phyloP scores from a whole-genome alignment of 2,329 filamentous ascomycete species.

The Colletotrichum viniferum region DNA sequence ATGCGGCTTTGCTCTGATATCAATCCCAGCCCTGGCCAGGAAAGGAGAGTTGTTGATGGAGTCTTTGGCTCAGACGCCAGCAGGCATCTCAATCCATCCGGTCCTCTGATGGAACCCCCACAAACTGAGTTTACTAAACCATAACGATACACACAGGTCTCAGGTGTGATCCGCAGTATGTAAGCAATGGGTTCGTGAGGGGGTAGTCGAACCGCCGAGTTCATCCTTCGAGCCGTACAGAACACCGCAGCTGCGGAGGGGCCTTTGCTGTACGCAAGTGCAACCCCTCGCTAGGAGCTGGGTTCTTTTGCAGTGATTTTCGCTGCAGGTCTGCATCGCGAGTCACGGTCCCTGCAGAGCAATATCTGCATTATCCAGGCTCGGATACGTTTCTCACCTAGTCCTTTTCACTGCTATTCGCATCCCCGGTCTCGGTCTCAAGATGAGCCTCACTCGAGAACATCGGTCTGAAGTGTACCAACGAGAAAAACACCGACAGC shows the following conservation, averaged over 20 bases:
- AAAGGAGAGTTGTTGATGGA: neutral
- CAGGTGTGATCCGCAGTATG: neutral
- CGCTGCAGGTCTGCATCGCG: neutral
- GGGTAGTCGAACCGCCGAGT: neutral
- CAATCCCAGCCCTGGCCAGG: neutral
- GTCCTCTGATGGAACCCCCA: neutral
- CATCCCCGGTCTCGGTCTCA: neutral
- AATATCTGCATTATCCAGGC: neutral
- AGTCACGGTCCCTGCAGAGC: slow-evolving; percentile 2
- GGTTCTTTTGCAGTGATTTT: neutral
- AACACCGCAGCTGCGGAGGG: neutral
- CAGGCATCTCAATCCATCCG: neutral
- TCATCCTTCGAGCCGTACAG: neutral
- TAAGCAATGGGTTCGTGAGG: neutral
- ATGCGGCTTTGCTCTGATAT: neutral
- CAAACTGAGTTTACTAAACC: neutral
- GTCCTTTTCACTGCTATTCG: neutral
- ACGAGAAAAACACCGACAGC: neutral
- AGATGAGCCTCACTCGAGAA: neutral
- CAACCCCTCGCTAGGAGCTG: neutral
- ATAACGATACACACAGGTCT: neutral
- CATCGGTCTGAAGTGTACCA: neutral
- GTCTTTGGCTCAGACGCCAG: neutral
- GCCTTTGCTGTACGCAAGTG: neutral
- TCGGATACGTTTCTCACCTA: neutral